Evolutionary conservation across 306 rosid species (phyloP), one percentile per base, ranked within the genome.

Genomic region (Vigna hirtella): DNA sequence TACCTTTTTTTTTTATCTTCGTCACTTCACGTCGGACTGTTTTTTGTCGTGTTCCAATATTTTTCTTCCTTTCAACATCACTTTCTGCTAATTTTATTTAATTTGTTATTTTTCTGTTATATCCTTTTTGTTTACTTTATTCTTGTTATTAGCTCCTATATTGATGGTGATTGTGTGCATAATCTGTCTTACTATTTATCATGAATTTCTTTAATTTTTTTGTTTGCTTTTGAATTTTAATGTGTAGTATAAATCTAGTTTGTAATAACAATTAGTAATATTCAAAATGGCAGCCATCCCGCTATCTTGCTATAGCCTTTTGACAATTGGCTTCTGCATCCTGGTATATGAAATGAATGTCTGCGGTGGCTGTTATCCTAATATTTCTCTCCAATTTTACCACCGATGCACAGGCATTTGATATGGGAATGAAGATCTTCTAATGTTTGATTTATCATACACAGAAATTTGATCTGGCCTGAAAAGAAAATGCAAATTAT

Each of bases 381-480:
- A 30, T 26, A 49, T 67, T 74, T 74, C 17, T 30, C 20, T 34
- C 45, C 47, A 56, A 45, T 55, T 65, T 65, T 38, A 9, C 34
- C 15, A 5, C 5, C 15, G 26, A 24, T 15, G 17, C 38, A 13
- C 30, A n/a, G 15, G 24, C 50, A 32, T 61, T 70, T 49, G 71
- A 48, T 32, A 24, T 50, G 62, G 48, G 45, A 24, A 16, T 57
- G 28, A 36, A 15, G 24, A 52, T 57, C 24, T 70, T 11, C 10
- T 72, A 9, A 42, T 36, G 5, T 73, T 43, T 72, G 66, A 51
- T 34, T 17, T 28, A 38, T 65, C 50, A 51, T 7, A 57, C 3
- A 12, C 59, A 4, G 28, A 34, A 22, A 73, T 12, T 26, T 73
- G 70, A 17, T 73, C 75, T 73, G 24, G 30, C 30, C 9, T 38